Evolutionary conservation across 1,284 basidiomycete genomes (phyloP).

Genomic region (Puccinia novopanici): DNA sequence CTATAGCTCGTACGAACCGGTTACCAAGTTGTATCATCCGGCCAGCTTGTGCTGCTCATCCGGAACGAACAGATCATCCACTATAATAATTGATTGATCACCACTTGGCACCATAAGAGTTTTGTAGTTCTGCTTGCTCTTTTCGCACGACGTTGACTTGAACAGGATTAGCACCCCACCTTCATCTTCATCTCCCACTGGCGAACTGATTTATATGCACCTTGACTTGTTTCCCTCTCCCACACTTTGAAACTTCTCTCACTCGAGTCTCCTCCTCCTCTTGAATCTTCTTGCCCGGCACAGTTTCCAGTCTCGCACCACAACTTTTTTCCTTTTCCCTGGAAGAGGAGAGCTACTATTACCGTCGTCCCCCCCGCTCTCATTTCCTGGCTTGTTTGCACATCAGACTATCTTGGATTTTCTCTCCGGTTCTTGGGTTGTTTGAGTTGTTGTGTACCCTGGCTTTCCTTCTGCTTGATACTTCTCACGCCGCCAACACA

Average conservation of each 20-base stretch:
- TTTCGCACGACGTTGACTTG: conserved; percentile 18
- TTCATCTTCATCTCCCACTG: conserved; percentile 12
- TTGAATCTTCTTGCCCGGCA: not conserved
- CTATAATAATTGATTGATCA: too few species aligned
- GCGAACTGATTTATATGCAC: conserved; percentile 21
- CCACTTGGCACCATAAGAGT: too few species aligned
- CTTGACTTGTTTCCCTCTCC: conserved; percentile 8
- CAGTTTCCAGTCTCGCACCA: not conserved
- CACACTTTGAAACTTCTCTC: conserved; percentile 35
- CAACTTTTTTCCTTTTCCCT: conserved; percentile 9
- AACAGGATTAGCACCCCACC: not conserved
- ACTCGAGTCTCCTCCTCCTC: conserved; percentile 9
- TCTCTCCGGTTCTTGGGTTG: not conserved
- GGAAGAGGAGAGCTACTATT: not conserved
- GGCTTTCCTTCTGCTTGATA: conserved; percentile 17
- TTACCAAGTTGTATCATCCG: not conserved
- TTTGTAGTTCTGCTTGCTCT: conserved; percentile 16
- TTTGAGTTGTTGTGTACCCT: conserved; percentile 27
- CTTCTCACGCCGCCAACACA: conserved; percentile 31
- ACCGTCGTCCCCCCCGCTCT: not conserved
- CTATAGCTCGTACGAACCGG: not conserved
- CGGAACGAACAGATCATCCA: not conserved
- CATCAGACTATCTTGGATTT: not conserved
- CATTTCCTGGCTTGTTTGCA: conserved; percentile 17
- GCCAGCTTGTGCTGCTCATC: too few species aligned